Evolutionary conservation across 192 early-diverging fungal genomes (phyloP).

Genomic region (Gryganskiella cystojenkinii): DNA sequence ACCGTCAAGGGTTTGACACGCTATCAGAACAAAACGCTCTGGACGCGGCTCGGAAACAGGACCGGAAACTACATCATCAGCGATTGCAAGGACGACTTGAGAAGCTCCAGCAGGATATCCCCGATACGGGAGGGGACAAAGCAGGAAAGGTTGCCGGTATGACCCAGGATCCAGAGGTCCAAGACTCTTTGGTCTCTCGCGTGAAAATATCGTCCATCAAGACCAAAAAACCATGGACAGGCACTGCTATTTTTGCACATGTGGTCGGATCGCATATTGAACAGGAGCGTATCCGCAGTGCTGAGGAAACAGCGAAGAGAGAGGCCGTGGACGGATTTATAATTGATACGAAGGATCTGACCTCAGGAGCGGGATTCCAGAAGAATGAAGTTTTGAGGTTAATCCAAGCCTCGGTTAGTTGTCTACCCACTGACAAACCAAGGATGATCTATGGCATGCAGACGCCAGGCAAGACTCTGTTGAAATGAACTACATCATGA

Average conservation of each 20-base stretch:
- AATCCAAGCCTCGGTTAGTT: conserved; percentile 57
- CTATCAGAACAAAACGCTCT: conserved; percentile 23
- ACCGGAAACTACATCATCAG: not conserved
- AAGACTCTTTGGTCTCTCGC: not conserved
- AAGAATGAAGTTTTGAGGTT: conserved; percentile 48
- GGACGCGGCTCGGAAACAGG: conserved; percentile 43
- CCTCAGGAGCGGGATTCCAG: conserved; percentile 1
- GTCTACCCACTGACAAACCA: conserved; percentile 64
- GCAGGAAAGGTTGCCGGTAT: not conserved
- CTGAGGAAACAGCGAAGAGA: conserved; percentile 54
- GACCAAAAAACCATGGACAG: conserved; percentile 18
- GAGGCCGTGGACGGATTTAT: conserved; percentile 65
- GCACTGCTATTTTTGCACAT: conserved; percentile 58
- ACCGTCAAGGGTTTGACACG: conserved; percentile 32
- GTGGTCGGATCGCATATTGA: conserved; percentile 56
- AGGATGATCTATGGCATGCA: conserved; percentile 64
- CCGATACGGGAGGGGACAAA: too few species aligned
- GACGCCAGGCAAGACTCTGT: conserved; percentile 55
- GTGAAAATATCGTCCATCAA: not conserved
- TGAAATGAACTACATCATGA: not conserved
- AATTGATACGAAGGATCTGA: conserved; percentile 54
- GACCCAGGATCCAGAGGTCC: not conserved
- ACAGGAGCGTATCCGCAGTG: conserved; percentile 61
- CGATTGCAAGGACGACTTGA: not conserved
- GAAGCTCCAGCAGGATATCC: not conserved